phyloP scores from a whole-genome alignment of 2,329 filamentous ascomycete species.

The Trichoderma brevicompactum region DNA sequence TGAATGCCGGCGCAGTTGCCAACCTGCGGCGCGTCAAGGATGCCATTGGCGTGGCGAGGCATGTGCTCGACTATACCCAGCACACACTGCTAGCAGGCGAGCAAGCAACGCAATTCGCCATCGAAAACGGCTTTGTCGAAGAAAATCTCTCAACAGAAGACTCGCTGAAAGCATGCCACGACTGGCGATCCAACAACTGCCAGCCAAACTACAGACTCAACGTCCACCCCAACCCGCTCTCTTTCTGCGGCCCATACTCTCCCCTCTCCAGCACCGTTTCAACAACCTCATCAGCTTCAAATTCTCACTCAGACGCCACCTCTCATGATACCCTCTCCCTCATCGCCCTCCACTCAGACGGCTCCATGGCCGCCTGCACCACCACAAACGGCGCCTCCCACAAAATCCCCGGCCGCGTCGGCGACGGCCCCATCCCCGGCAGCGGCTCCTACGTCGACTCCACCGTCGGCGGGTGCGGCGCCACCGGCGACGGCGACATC shows the following conservation, averaged over 20 bases:
- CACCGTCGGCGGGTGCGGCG: constrained; percentile 59
- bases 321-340: constrained; percentile 61
- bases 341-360: constrained; percentile 50
- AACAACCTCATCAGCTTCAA: not conserved
- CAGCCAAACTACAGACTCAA: constrained; percentile 57
- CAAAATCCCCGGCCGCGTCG: constrained; percentile 60
- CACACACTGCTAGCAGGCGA: constrained; percentile 59
- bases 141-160: constrained; percentile 50
- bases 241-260: constrained; percentile 53
- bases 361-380: constrained; percentile 58
- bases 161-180: constrained; percentile 46
- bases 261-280: constrained; percentile 35
- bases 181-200: constrained; percentile 50
- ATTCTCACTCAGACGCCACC: not conserved
- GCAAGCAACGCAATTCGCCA: constrained; percentile 57
- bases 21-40: constrained; percentile 53
- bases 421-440: constrained; percentile 59
- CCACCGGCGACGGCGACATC: constrained; percentile 61
- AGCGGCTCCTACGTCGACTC: constrained; percentile 60
- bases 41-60: constrained; percentile 55
- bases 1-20: constrained; percentile 59
- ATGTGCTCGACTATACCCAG: constrained; percentile 55
- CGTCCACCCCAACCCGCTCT: constrained; percentile 49
- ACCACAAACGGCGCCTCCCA: constrained; percentile 60
- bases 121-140: constrained; percentile 54